Base-by-base conservation (phyloP, 345 rosid species). In the Anacardium occidentale region DNA sequence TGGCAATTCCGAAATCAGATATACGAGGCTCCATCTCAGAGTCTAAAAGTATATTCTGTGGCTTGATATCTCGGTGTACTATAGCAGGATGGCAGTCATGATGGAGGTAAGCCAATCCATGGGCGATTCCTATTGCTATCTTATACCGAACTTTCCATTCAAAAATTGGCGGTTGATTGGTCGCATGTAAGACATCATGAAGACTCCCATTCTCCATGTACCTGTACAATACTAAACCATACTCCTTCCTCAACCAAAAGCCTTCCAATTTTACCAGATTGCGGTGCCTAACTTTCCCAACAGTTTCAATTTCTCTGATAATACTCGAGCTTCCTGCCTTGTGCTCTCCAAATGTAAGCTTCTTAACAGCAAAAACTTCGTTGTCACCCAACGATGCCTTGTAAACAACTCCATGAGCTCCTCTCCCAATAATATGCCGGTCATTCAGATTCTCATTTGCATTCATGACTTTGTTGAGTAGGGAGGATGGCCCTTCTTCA, bases 51-150 rank as follows among this genome's bases (percentile, higher is more conserved):
- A 93, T 83, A 83, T 93, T 93, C 44, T 81, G 82, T 0, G 98
- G 92, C 73, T 93, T 93, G 73, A 93, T 85, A 74, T 93, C 98
- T 20, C 93, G 85, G 58, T 93, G 98, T 18, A 89, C 84, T 24
- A 93, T 83, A 0, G 90, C 78, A 25, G 95, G 98, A 76, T 85
- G 69, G 29, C 95, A 93, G 59, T 91, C 92, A 50, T 82, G 75
- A 78, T 93, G 98, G 64, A 93, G 91, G 85, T 93, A 93, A 6
- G 87, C 89, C 81, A 93, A 82, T 72, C 87, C 98, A 14, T 90
- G 85, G 24, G 98, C 90, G 5, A 76, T 82, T 61, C 97, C 98
- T 11, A 88, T 62, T 0, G 97, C 97, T 3, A 93, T 69, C 71
- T 67, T 84, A 66, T 72, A 83, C 62, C 95, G 88, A 22, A 81